These are phyloP conservation scores for Candida golubevii DNA, from an alignment of 805 yeast genomes.

Conservation along the genomic window DNA sequence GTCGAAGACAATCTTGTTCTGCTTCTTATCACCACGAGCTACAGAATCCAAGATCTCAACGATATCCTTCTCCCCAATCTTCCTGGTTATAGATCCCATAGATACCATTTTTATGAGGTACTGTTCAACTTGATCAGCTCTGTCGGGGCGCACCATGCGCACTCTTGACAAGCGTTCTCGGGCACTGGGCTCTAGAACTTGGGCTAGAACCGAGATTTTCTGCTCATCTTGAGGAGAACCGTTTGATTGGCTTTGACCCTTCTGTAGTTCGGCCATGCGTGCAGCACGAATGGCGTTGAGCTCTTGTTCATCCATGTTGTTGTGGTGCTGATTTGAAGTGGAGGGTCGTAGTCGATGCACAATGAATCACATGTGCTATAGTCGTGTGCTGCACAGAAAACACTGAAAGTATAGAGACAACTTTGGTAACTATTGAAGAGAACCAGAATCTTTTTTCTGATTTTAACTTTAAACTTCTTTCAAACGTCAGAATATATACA, in stretches of 20 bases:
- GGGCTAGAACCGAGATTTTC: conserved; percentile 48
- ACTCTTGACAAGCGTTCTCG: conserved; percentile 85
- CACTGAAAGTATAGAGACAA: too few species aligned
- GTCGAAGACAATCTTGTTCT: conserved; percentile 60
- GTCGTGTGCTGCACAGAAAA: background rate
- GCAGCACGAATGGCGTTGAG: conserved; percentile 89
- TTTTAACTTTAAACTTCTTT: too few species aligned
- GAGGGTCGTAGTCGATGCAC: too few species aligned
- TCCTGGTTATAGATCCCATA: conserved; percentile 70
- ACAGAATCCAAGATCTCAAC: conserved; percentile 81
- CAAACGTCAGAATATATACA: too few species aligned
- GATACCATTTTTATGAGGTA: conserved; percentile 67
- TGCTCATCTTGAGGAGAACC: conserved; percentile 28
- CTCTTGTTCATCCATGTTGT: conserved; percentile 77
- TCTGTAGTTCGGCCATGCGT: conserved; percentile 79
- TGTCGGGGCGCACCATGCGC: conserved; percentile 82
- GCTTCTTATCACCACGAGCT: conserved; percentile 63
- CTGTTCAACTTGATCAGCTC: conserved; percentile 85
- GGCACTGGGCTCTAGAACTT: conserved; percentile 76
- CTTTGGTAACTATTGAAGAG: too few species aligned
- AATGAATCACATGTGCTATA: too few species aligned
- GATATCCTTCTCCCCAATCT: conserved; percentile 76
- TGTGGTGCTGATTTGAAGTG: background rate
- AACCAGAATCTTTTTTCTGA: too few species aligned
- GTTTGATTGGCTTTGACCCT: conserved; percentile 37